Evolutionary conservation across 495 filamentous ascomycete genomes (phyloP).

Genomic region (Mycothermus thermophilus): DNA sequence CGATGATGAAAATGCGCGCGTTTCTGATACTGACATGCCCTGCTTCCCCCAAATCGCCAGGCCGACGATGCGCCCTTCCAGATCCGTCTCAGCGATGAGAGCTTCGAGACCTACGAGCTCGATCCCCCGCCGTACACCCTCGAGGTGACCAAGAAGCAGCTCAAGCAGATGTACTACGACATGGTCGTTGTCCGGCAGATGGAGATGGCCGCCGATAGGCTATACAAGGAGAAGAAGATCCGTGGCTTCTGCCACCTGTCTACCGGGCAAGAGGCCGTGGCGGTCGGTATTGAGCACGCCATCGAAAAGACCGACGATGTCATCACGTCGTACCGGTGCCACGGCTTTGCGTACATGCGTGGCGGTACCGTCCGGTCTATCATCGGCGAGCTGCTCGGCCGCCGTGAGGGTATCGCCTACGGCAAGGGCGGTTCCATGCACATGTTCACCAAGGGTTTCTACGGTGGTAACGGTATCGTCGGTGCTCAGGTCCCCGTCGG

Average conservation of each 20-base stretch:
- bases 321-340: slow-evolving; percentile 96
- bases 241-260: slow-evolving; percentile 98
- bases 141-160: slow-evolving; percentile 85
- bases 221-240: slow-evolving; percentile 99
- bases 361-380: slow-evolving; percentile 83
- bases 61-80: slow-evolving; percentile 91
- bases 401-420: slow-evolving; percentile 91
- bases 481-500: slow-evolving; percentile 97
- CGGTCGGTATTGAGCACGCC: slow-evolving; percentile 91
- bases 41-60: no score
- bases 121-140: slow-evolving; percentile 87
- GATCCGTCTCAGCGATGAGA: slow-evolving; percentile 85
- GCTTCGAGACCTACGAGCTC: slow-evolving; percentile 98
- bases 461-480: slow-evolving; percentile 96
- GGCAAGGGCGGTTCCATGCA: slow-evolving; percentile 99
- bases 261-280: slow-evolving; percentile 93
- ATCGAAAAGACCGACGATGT: slow-evolving; percentile 81
- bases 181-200: slow-evolving; percentile 93
- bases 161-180: slow-evolving; percentile 97
- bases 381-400: slow-evolving; percentile 90
- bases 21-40: slow-evolving; percentile 5
- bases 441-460: slow-evolving; percentile 98
- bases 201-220: slow-evolving; percentile 95
- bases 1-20: not conserved
- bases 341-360: slow-evolving; percentile 96